Percentiles rank a stretch among this genome's conserved stretches.
Conservation (phyloP, 148 eudicot species). For the Selenicereus undatus region DNA sequence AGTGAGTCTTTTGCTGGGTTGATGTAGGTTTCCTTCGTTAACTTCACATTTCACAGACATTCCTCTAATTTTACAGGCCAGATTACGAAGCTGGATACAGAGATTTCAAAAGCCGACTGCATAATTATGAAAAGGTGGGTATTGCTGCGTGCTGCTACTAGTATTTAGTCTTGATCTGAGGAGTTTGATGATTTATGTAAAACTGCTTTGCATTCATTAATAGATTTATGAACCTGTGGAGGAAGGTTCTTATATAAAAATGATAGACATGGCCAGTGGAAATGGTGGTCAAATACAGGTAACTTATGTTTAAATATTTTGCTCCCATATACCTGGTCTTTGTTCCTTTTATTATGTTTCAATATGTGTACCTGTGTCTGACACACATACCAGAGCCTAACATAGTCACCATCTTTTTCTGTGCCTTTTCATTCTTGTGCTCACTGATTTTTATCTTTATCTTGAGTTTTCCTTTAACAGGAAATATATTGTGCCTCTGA, state of each 20-base stretch:
- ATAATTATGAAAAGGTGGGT: slow-evolving; percentile 84
- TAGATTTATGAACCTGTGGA: slow-evolving; percentile 96
- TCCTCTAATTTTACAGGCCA: slow-evolving; percentile 50
- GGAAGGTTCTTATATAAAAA: slow-evolving; percentile 97
- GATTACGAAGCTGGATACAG: slow-evolving; percentile 96
- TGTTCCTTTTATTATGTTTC: not conserved
- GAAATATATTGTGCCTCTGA: too few relatives aligned
- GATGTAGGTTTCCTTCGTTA: not conserved
- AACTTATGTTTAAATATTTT: slow-evolving; percentile 15
- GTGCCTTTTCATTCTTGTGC: not conserved
- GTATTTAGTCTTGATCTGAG: slow-evolving; percentile 5
- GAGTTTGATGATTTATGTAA: not conserved
- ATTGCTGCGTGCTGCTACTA: slow-evolving; percentile 20
- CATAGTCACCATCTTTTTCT: not conserved
- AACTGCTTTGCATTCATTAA: slow-evolving; percentile 13
- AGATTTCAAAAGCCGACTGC: slow-evolving; percentile 83
- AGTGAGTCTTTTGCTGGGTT: slow-evolving; percentile 44
- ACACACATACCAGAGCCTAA: not conserved
- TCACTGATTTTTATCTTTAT: not conserved
- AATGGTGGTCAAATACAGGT: slow-evolving; percentile 99
- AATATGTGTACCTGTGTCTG: not conserved
- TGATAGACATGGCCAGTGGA: slow-evolving; percentile 97
- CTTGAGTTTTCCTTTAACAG: not conserved
- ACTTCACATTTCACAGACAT: not conserved
- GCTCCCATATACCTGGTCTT: not conserved